Evolutionary conservation across 305 asterid genomes (phyloP), one percentile per base, ranked within the genome.

Genomic region (Fraxinus sp.): DNA sequence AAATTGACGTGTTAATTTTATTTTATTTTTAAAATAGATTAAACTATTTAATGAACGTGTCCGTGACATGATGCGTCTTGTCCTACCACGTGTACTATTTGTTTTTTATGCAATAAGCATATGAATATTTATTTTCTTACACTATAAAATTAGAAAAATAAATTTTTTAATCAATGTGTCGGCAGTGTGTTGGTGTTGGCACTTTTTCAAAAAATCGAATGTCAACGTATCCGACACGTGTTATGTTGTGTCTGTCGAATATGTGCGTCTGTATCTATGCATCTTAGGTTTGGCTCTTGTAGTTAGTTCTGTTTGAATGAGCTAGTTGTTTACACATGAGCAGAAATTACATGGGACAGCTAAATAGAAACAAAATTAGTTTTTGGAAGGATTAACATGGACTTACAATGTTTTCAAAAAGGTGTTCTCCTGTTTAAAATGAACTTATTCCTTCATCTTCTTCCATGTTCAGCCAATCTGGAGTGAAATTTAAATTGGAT

Each of bases 361-460:
- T 72, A 7, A 32, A 32, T 72, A 14, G 77, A 72, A 8, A 28
- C 36, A 68, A 28, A 64, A n/a, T 72, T 72, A 16, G 75, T 70
- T 11, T 70, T 70, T 28, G 75, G 41, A 70, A 72, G 77, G 77
- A 72, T 33, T 33, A 16, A 72, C 28, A 72, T 72, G 77, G 77
- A 72, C 46, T 72, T 32, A 16, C 0, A 28, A 70, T 70, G 75
- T 70, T 70, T 66, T 32, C 39, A 13, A 30, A 28, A 70, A 28
- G 22, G 20, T 70, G 39, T 14, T 70, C 75, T 64, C 72, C 7
- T 70, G 39, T 70, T 68, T 68, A 13, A 16, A 36, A 14, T 70
- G 75, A 32, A 14, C 11, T 70, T 28, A 70, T 28, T 30, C 41
- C 75, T 70, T 35, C 5, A 72, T 16, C 28, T 32, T 72, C 41